Base-by-base conservation (phyloP, 805 yeast species). In the Myxozyma geophila region DNA sequence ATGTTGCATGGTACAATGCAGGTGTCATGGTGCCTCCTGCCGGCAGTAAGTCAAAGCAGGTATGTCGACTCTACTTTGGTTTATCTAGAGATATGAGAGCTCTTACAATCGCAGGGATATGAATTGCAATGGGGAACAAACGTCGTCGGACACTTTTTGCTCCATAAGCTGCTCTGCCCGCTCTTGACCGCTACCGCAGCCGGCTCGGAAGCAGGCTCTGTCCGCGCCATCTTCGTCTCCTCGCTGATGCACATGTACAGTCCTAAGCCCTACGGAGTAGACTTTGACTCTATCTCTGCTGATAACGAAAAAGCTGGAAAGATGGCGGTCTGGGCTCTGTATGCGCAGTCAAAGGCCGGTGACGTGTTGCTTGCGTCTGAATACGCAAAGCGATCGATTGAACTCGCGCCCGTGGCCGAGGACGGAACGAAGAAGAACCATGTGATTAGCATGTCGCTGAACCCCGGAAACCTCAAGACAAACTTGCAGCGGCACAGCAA, bases 121-220 rank as follows among this genome's bases (percentile, higher is more conserved):
- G 85, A 83, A 56, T 61, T 74, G 39, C 82, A 80, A 59, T 70
- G 81, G 46, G 85, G 83, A 15, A 77, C 79, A 10, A 83, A 82
- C 70, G 76, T 70, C n/a, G 64, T 82, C n/a, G 85, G 81, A 1
- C 81, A 82, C 23, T 80, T 77, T 56, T 69, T 80, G n/a, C 70
- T 83, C 19, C 79, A 81, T 62, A 76, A 75, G 60, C 69, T 75
- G 23, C 70, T 81, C 49, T 74, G 74, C 40, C 81, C 82, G 9
- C 63, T 81, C 2, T 66, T 83, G 28, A 60, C 75, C 33, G 65
- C 74, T 28, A 74, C 82, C 1, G 74, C 78, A 0, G 62, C 71
- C 47, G 67, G 72, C 10, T 40, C 62, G 15, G 47, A 33, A 7
- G 54, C 54, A 21, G 60, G 57, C 33, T 43, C 57, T 15, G 75